Evolutionary conservation across 306 rosid genomes (phyloP), one percentile per base, ranked within the genome.

Genomic region (Albizia julibrissin): DNA sequence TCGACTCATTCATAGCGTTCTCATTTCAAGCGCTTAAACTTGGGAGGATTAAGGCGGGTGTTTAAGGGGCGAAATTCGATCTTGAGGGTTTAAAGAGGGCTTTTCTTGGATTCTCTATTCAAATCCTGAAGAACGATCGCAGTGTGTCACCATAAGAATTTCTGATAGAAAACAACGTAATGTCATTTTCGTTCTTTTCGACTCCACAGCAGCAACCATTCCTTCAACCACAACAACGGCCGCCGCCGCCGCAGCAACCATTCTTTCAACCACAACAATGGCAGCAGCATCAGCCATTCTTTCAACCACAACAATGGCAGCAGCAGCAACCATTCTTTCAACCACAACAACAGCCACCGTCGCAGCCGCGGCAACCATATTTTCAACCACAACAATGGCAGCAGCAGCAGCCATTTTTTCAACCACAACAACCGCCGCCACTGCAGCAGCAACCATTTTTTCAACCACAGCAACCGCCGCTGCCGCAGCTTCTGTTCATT

Each of bases 111-210:
- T 56, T 56, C 26, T 56, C 11, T n/a, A 0, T 1, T 9, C 62
- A 56, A 56, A 8, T 56, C 61, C 39, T 11, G 21, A 34, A 54
- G 67, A 52, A 74, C 13, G 6, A 5, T 54, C 69, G 6, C 59
- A 54, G 11, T 24, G 7, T 52, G 46, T 16, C 70, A 24, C 22
- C 40, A 75, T 40, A 58, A 34, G 44, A 29, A 37, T 31, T 72
- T 8, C 49, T 72, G 75, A 14, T 77, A n/a, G 54, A 39, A 46
- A 52, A 9, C 47, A 64, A 78, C 69, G 74, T 71, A 82, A 95
- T 95, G 99, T 86, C 98, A 43, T 91, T 91, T 83, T 85, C 99
- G 5, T 14, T 95, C 76, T 91, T 91, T 82, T 85, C 18, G 15
- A 47, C 50, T 44, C 94, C 22, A 86, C 94, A n/a, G 3, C 50